Evolutionary conservation across 371 early-diverging fungal genomes (phyloP).

Genomic region (Choanephora cucurbitarum): DNA sequence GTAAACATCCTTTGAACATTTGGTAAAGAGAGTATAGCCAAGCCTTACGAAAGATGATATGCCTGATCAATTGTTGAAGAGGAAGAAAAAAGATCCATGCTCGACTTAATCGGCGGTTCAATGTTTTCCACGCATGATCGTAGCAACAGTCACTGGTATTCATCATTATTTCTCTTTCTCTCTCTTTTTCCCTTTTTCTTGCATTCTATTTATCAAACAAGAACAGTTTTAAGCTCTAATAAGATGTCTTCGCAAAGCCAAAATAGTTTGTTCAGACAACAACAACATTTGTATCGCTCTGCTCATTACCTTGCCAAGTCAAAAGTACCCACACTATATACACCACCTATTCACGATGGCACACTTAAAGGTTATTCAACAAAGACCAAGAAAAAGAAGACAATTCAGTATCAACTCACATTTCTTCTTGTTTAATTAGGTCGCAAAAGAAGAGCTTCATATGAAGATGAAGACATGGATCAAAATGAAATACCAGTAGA

Average conservation of each 20-base stretch:
- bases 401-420: not conserved
- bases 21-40: too few relatives aligned
- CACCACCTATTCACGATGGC: slow-evolving; percentile 20
- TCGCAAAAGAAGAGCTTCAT: slow-evolving; percentile 27
- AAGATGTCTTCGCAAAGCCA: slow-evolving; percentile 29
- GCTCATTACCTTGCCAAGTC: slow-evolving; percentile 28
- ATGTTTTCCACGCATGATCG: too few relatives aligned
- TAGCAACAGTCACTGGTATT: not conserved
- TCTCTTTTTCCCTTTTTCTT: not conserved
- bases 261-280: slow-evolving; percentile 40
- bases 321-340: slow-evolving; percentile 34
- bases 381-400: not conserved
- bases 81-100: too few relatives aligned
- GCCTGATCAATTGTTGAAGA: too few relatives aligned
- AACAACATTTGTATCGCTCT: slow-evolving; percentile 36
- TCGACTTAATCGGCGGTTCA: too few relatives aligned
- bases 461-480: slow-evolving; percentile 31
- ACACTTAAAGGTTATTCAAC: slow-evolving; percentile 14
- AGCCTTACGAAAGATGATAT: too few relatives aligned
- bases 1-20: too few relatives aligned
- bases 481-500: slow-evolving; percentile 2
- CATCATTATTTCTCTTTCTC: not conserved
- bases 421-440: slow-evolving; percentile 7
- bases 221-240: too few relatives aligned
- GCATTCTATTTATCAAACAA: not conserved